A percentile compares a stretch with the other conserved stretches of the same genome.
phyloP scores from a whole-genome alignment of 2,329 filamentous ascomycete species.

The Huntiella bhutanensis region DNA sequence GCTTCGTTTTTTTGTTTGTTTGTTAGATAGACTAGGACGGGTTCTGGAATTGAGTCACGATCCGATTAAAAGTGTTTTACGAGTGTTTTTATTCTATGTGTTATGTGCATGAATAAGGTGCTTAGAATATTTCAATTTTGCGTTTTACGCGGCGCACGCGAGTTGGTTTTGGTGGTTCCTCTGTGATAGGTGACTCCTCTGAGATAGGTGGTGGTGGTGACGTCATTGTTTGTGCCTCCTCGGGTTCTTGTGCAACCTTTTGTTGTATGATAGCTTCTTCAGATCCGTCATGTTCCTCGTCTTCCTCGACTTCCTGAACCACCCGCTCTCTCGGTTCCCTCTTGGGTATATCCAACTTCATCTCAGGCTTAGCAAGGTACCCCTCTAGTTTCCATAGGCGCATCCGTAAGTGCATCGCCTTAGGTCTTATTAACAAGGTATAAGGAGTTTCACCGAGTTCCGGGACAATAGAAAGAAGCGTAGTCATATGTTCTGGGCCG shows the following conservation, averaged over 20 bases:
- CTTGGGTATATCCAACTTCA: not conserved
- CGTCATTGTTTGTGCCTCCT: not conserved
- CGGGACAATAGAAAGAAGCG: conserved; percentile 20
- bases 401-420: conserved; percentile 27
- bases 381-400: conserved; percentile 41
- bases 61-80: conserved; percentile 1
- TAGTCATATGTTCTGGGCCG: conserved; percentile 25
- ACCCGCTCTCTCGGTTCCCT: not conserved
- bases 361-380: conserved; percentile 20
- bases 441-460: conserved; percentile 22
- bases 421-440: conserved; percentile 23
- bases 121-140: not conserved
- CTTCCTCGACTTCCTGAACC: not conserved
- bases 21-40: conserved; percentile 3
- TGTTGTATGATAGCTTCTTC: not conserved
- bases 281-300: not conserved
- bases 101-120: not conserved
- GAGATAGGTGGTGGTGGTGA: not conserved
- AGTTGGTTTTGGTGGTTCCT: not conserved
- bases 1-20: conserved; percentile 4
- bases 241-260: not conserved
- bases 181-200: not conserved
- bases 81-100: not conserved
- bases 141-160: not conserved
- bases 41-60: conserved; percentile 10